Evolutionary conservation across 768 basidiomycete species (phyloP).

Genomic region (Collybia nuda): DNA sequence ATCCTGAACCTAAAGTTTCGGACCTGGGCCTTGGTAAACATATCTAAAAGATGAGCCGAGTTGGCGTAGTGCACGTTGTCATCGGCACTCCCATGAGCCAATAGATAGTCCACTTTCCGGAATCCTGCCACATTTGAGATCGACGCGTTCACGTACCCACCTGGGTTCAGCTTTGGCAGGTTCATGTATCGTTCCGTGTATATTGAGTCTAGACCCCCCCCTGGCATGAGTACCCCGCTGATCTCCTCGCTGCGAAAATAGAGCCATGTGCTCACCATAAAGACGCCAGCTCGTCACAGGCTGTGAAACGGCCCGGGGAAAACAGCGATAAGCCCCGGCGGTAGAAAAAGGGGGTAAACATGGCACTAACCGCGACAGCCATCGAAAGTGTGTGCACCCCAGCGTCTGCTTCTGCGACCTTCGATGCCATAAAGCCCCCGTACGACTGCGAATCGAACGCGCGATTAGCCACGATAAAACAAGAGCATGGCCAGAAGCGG

Average conservation of each 20-base stretch:
- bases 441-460: constrained; percentile 61
- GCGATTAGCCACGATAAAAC: constrained; percentile 1
- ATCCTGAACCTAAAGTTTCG: constrained; percentile 84
- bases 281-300: constrained; percentile 88
- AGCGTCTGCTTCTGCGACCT: constrained; percentile 88
- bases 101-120: constrained; percentile 72
- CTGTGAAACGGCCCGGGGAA: constrained; percentile 28
- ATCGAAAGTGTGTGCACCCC: constrained; percentile 90
- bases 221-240: background rate
- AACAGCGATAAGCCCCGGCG: constrained; percentile 1
- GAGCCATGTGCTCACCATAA: constrained; percentile 53
- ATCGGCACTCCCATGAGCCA: constrained; percentile 93
- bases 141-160: constrained; percentile 88
- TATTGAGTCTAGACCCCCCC: constrained; percentile 66
- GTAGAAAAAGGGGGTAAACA: background rate
- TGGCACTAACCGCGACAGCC: constrained; percentile 74
- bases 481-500: no score
- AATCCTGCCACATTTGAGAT: constrained; percentile 90
- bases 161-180: constrained; percentile 72
- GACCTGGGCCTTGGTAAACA: constrained; percentile 79
- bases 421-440: constrained; percentile 94
- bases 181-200: constrained; percentile 99
- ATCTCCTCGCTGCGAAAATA: background rate
- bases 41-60: constrained; percentile 88
- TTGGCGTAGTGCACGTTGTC: constrained; percentile 97